Evolutionary conservation across 2,329 filamentous ascomycete species (phyloP), one percentile per base, ranked within the genome.

Genomic region (Colletotrichum destructivum): DNA sequence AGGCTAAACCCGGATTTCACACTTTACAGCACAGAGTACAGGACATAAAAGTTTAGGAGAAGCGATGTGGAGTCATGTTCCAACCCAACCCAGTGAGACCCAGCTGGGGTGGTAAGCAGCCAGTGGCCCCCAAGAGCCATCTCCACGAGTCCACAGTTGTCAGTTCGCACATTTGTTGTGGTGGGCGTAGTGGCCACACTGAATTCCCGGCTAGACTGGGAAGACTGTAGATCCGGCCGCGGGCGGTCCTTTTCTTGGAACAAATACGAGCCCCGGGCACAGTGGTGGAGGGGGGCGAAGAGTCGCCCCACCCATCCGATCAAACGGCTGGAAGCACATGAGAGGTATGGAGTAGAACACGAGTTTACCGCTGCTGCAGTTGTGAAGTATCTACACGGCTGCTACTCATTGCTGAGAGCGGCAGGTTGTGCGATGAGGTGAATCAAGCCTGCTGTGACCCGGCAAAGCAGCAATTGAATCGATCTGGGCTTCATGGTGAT

Each of bases 191-290:
- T 38, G 35, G 35, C 35, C 2, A 38, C 56, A 60, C 31, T 42
- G 38, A 66, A 23, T 18, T 18, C 35, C 16, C 46, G 42, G 35
- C 60, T 60, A 49, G 62, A 38, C 61, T 40, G 52, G 62, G 35
- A 65, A 44, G 31, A 49, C 64, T 59, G 69, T 63, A 71, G 69
- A 71, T 71, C 69, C 40, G 59, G 69, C 42, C 52, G 38, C 21
- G 65, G 65, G 38, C 57, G 38, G 69, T 69, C 64, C 69, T 71
- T 71, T 71, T 71, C 68, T 67, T 71, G 56, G 68, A 71, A 57
- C 63, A 71, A 71, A 70, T 70, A 70, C 67, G 67, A 66, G 67
- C 62, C 47, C 38, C 59, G 55, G 55, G 35, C 38, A 31, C 66
- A 46, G 40, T 61, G 51, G 40, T 38, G 35, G 31, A 35, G 51